A percentile compares a stretch with the other conserved stretches of the same genome.
phyloP scores from a whole-genome alignment of 441 rosid species.

The Biscutella laevigata region DNA sequence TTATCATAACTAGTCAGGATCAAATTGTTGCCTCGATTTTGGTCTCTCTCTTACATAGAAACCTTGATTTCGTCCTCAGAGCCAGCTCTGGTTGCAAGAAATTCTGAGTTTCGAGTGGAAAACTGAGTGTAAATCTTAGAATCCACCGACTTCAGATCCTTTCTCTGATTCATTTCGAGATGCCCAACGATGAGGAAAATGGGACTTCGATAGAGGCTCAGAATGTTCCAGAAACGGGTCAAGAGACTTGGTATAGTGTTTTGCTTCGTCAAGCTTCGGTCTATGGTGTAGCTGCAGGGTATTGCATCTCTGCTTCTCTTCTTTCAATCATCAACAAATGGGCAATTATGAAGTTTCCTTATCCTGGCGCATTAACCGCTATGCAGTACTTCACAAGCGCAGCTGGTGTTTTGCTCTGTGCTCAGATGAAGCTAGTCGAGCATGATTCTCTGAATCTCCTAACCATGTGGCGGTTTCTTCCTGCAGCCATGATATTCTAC shows the following conservation, averaged over 20 bases:
- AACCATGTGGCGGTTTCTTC: conserved; percentile 92
- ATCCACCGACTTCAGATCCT: conserved; percentile 5
- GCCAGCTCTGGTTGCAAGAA: background rate
- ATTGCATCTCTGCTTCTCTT: conserved; percentile 87
- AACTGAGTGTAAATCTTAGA: background rate
- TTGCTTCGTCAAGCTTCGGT: conserved; percentile 58
- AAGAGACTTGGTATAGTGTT: conserved; percentile 35
- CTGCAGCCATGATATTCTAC: conserved; percentile 88
- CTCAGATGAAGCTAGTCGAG: conserved; percentile 40
- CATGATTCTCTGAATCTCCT: conserved; percentile 50
- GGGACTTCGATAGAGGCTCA: conserved; percentile 22
- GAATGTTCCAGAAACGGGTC: conserved; percentile 17
- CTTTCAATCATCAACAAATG: conserved; percentile 94
- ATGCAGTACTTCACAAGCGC: conserved; percentile 59
- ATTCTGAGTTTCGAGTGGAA: background rate
- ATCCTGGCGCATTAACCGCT: conserved; percentile 92
- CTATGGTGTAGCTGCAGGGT: conserved; percentile 83
- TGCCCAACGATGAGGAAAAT: conserved; percentile 43
- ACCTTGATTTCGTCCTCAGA: too few species aligned
- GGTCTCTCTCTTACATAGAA: too few species aligned
- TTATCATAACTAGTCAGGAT: too few species aligned
- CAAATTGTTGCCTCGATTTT: too few species aligned
- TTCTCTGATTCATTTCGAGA: conserved; percentile 8
- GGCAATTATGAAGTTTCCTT: conserved; percentile 94
- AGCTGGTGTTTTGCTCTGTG: conserved; percentile 45